phyloP scores from a whole-genome alignment of 108 stramenopile genomes.

The Cylindrotheca fusiformis region DNA sequence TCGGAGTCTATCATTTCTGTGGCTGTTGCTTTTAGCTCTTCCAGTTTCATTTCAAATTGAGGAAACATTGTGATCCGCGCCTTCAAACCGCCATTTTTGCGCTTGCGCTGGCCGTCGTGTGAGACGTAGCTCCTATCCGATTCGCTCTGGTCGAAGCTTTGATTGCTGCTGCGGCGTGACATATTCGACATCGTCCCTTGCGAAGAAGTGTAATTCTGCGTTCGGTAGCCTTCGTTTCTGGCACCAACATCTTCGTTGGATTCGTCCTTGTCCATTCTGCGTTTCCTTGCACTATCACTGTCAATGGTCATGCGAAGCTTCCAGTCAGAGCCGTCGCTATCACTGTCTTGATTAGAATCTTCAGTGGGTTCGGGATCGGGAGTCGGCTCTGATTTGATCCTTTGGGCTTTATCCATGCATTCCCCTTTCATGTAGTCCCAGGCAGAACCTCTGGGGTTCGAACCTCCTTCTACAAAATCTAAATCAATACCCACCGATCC shows the following conservation, averaged over 20 bases:
- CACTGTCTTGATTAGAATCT: conserved; percentile 18
- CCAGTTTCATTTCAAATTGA: conserved; percentile 69
- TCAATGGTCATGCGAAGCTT: neutral
- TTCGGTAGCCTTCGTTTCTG: neutral
- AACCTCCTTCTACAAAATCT: conserved; percentile 24
- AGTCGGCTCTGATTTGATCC: neutral
- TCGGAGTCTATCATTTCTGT: conserved; percentile 84
- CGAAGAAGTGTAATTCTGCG: conserved; percentile 7
- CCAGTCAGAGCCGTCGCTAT: conserved; percentile 8
- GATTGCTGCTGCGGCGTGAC: conserved; percentile 13
- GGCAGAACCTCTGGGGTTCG: neutral
- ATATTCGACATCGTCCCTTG: conserved; percentile 23
- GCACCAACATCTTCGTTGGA: neutral
- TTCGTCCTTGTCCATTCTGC: neutral
- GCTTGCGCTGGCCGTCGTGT: conserved; percentile 15
- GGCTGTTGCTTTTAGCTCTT: conserved; percentile 73
- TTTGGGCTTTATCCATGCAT: conserved; percentile 21
- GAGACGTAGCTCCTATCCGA: conserved; percentile 24
- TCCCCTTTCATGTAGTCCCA: conserved; percentile 34
- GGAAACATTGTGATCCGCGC: conserved; percentile 86
- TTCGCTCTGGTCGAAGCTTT: conserved; percentile 24
- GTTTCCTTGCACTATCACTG: neutral
- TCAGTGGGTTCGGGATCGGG: conserved; percentile 2
- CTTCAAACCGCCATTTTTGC: conserved; percentile 34
- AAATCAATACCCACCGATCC: conserved; percentile 70